These are phyloP conservation scores for Amphibolis antarctica DNA, from an alignment of 106 monocot species.

Conservation along the genomic window DNA sequence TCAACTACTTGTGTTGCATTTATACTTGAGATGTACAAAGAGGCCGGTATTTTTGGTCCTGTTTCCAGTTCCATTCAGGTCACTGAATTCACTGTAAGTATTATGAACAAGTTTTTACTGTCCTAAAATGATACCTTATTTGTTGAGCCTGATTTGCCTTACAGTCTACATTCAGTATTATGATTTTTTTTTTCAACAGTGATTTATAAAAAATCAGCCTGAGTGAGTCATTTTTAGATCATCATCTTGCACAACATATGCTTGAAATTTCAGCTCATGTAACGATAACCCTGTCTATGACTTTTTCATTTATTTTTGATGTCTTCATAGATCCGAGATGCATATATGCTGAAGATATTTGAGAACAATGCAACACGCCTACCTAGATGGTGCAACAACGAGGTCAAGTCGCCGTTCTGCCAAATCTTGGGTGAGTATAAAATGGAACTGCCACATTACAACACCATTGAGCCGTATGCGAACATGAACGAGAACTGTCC, in stretches of 20 bases:
- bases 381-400: conserved; percentile 67
- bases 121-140: background rate
- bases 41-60: conserved; percentile 72
- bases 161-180: too few species aligned
- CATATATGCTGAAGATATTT: conserved; percentile 82
- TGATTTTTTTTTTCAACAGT: too few species aligned
- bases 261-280: too few species aligned
- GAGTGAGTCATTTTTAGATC: too few species aligned
- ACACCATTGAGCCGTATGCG: conserved; percentile 63
- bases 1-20: conserved; percentile 93
- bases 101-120: background rate
- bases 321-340: conserved; percentile 69
- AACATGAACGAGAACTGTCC: conserved; percentile 95
- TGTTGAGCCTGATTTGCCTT: background rate
- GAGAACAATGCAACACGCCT: conserved; percentile 58
- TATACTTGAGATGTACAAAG: conserved; percentile 87
- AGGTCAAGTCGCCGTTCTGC: conserved; percentile 51
- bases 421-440: conserved; percentile 78
- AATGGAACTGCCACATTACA: conserved; percentile 87
- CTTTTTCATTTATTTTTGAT: background rate
- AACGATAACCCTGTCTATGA: too few species aligned
- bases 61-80: conserved; percentile 72
- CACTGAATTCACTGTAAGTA: conserved; percentile 90
- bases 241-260: too few species aligned
- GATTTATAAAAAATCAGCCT: too few species aligned